These are phyloP conservation scores for Trichoderma sp. DNA, from an alignment of 2,329 filamentous ascomycete genomes.

Conservation along the genomic window DNA sequence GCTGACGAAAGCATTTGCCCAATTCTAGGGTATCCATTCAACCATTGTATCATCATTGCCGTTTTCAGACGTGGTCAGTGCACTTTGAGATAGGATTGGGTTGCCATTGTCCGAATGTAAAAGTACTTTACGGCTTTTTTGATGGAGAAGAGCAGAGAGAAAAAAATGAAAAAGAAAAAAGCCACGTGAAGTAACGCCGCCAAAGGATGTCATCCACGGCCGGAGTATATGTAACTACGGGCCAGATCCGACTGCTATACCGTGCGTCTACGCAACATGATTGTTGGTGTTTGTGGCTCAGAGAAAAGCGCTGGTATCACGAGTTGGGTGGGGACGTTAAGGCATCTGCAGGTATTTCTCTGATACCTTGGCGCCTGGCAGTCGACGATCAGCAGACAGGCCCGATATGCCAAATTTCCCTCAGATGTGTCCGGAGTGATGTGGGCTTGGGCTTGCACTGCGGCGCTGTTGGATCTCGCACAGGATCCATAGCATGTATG, in stretches of 20 bases:
- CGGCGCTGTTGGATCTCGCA: neutral
- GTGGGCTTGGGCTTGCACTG: neutral
- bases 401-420: neutral
- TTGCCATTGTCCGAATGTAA: neutral
- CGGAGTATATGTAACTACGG: neutral
- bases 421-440: neutral
- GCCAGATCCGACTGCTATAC: neutral
- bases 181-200: neutral
- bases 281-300: neutral
- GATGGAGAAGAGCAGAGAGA: neutral
- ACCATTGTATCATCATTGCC: constrained; percentile 6
- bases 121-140: neutral
- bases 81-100: neutral
- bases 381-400: neutral
- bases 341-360: neutral
- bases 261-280: neutral
- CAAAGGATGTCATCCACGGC: neutral
- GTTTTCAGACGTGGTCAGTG: neutral
- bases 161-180: neutral
- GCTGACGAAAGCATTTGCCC: neutral
- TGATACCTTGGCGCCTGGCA: neutral
- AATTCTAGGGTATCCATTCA: neutral
- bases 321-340: neutral
- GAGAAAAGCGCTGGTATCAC: neutral
- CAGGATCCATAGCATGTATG: neutral